These are phyloP conservation scores for Cyclotella baltica DNA, from an alignment of 108 stramenopile genomes.

Conservation along the genomic window DNA sequence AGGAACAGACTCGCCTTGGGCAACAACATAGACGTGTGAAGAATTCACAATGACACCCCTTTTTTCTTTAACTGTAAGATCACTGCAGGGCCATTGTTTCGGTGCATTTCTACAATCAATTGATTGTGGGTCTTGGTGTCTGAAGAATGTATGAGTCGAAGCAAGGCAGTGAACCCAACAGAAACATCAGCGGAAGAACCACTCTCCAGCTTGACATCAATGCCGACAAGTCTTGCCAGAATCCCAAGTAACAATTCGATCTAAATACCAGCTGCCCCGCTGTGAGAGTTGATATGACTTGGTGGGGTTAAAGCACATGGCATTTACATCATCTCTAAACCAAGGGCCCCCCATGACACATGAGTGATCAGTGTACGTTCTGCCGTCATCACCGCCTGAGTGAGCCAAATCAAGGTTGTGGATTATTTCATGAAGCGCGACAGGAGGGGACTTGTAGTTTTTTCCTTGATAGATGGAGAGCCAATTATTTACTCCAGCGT, in stretches of 20 bases:
- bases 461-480: constrained; percentile 28
- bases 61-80: background rate
- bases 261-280: constrained; percentile 7
- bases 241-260: constrained; percentile 13
- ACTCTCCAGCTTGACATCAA: constrained; percentile 36
- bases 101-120: constrained; percentile 1
- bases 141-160: background rate
- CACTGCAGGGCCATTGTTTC: constrained; percentile 5
- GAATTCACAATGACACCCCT: constrained; percentile 5
- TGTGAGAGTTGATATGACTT: constrained; percentile 26
- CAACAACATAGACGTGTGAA: background rate
- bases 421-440: constrained; percentile 35
- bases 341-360: constrained; percentile 35
- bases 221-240: constrained; percentile 28
- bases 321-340: constrained; percentile 23
- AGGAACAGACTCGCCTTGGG: background rate
- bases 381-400: background rate
- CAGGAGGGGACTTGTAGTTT: constrained; percentile 21
- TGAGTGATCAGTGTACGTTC: background rate
- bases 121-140: background rate
- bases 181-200: constrained; percentile 19
- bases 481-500: constrained; percentile 29
- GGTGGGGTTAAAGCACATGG: constrained; percentile 37
- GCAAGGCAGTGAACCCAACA: constrained; percentile 29
- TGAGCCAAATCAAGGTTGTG: background rate